Base-by-base conservation (phyloP, 208 protist genomes). In the Leishmania tarentolae region DNA sequence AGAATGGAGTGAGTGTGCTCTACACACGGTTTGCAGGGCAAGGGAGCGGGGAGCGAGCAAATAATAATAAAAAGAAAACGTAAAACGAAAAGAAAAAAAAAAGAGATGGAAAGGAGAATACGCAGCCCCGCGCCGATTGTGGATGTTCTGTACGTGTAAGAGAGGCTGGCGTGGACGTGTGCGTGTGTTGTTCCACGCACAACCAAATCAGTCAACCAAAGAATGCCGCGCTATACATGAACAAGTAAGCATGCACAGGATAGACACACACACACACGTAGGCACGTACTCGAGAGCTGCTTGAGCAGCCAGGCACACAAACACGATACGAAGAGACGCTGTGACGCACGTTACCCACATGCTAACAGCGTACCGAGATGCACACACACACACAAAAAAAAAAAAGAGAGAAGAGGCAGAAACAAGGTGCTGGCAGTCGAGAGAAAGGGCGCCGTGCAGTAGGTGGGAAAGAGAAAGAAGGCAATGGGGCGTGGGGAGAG, bases 231-330 rank as follows among this genome's bases (percentile, higher is more conserved):
- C 24, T 37, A 19, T 66, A 66, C n/a, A 37, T 66, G 37, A 3
- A 50, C 2, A 46, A 72, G 21, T n/a, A 70, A 44, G 15, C 21
- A 70, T 70, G 15, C 65, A 24, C 19, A 19, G 3, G 65, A 37
- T 11, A 70, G 37, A 70, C 65, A 24, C 56, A 70, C 65, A 70
- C 65, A 24, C 56, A 61, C 65, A 70, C 65, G 65, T 37, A 70
- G 19, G 40, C 37, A 19, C 17, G 3, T 7, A 44, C 15, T 24
- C 4, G 15, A 28, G 2, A 19, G 19, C 35, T 44, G 19, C 65
- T 70, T 37, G 46, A 37, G 65, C 31, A 42, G n/a, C 9, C 65
- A 70, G 65, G 21, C 37, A 37, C 37, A 11, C 9, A 44, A 70
- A 37, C 15, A 37, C 65, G 21, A 44, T 9, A 19, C 65, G 28